Percentiles rank a stretch among this genome's conserved stretches.
Conservation (phyloP, 2,329 filamentous ascomycete species). For the Pyrenophora tritici-repentis region DNA sequence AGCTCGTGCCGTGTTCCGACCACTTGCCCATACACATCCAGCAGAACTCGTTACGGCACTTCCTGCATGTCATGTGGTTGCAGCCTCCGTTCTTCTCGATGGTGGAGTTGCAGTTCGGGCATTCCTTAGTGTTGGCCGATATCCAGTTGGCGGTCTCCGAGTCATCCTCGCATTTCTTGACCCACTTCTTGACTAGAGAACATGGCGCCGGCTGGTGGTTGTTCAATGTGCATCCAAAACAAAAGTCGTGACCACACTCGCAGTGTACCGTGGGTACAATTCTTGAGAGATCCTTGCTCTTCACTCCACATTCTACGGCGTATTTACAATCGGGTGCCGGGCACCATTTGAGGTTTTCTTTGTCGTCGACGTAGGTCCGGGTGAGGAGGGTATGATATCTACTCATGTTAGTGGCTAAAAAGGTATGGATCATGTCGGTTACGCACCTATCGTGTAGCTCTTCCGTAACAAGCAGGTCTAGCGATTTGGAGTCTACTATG, state of each 20-base stretch:
- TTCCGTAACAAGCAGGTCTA: constrained; percentile 72
- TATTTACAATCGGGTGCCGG: constrained; percentile 97
- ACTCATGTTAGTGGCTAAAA: constrained; percentile 18
- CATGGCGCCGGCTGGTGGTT: constrained; percentile 96
- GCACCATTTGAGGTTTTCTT: constrained; percentile 95
- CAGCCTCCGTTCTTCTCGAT: constrained; percentile 99
- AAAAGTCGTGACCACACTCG: constrained; percentile 83
- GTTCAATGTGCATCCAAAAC: constrained; percentile 86
- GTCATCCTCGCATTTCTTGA: constrained; percentile 98
- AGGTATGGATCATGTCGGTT: neutral
- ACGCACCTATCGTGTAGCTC: constrained; percentile 61
- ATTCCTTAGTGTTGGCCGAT: constrained; percentile 97
- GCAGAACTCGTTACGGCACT: constrained; percentile 96
- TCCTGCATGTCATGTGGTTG: constrained; percentile 97
- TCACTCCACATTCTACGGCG: constrained; percentile 85
- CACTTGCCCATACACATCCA: constrained; percentile 99
- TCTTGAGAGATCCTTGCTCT: constrained; percentile 81
- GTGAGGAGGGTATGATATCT: constrained; percentile 87
- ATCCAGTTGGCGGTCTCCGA: constrained; percentile 99
- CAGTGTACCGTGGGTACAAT: constrained; percentile 92
- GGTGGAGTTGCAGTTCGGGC: constrained; percentile 91
- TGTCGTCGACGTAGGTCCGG: constrained; percentile 95
- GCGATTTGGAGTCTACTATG: constrained; percentile 87
- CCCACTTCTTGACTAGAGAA: constrained; percentile 87
- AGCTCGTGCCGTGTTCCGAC: constrained; percentile 98